These are phyloP conservation scores for Pyrenophora tritici-repentis DNA, from an alignment of 2,329 filamentous ascomycete genomes.

Conservation along the genomic window DNA sequence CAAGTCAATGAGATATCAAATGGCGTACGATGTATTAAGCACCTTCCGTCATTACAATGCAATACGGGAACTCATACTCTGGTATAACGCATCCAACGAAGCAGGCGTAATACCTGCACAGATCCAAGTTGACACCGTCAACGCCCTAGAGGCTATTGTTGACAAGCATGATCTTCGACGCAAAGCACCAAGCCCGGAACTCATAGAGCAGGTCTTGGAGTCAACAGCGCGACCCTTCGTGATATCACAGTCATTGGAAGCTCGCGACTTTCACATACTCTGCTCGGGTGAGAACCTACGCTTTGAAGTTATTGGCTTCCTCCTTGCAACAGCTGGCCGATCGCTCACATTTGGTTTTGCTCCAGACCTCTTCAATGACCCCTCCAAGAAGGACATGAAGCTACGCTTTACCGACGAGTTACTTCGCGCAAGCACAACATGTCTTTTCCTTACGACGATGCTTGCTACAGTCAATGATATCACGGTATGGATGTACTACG, in stretches of 20 bases:
- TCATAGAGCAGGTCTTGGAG: constrained; percentile 35
- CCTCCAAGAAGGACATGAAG: constrained; percentile 20
- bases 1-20: constrained; percentile 38
- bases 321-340: constrained; percentile 47
- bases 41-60: constrained; percentile 33
- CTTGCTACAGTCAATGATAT: constrained; percentile 49
- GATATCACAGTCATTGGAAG: constrained; percentile 31
- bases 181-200: constrained; percentile 28
- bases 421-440: constrained; percentile 44
- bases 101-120: constrained; percentile 44
- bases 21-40: constrained; percentile 35
- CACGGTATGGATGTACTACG: constrained; percentile 39
- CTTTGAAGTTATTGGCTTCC: constrained; percentile 47
- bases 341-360: constrained; percentile 34
- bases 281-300: constrained; percentile 48
- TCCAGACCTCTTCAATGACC: constrained; percentile 26
- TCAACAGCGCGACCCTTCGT: constrained; percentile 35
- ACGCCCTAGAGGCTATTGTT: constrained; percentile 34
- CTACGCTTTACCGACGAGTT: constrained; percentile 37
- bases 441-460: constrained; percentile 45
- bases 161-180: constrained; percentile 38
- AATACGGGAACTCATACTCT: constrained; percentile 32
- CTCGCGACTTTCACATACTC: constrained; percentile 45
- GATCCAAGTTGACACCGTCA: constrained; percentile 43
- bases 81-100: constrained; percentile 36